phyloP scores from a whole-genome alignment of 495 filamentous ascomycete genomes.

The Neurospora hispaniola region DNA sequence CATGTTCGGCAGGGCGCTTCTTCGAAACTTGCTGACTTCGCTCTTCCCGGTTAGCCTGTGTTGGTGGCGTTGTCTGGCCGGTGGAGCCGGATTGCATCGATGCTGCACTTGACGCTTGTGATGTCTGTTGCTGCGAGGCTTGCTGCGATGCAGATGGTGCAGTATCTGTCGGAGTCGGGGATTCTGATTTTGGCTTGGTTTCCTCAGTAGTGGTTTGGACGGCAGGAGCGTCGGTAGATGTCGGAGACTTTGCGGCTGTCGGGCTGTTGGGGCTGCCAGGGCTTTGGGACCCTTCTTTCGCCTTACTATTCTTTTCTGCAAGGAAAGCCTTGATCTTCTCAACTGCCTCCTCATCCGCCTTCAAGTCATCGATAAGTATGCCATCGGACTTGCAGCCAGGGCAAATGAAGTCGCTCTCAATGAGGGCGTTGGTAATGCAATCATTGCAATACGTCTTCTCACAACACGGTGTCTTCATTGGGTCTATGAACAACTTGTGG shows the following conservation, averaged over 20 bases:
- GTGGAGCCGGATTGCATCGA: not conserved
- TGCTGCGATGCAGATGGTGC: constrained; percentile 8
- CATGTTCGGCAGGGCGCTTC: constrained; percentile 75
- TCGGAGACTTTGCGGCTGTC: constrained; percentile 19
- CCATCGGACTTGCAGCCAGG: constrained; percentile 83
- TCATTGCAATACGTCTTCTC: constrained; percentile 96
- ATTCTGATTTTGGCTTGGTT: constrained; percentile 24
- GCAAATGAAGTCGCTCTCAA: constrained; percentile 94
- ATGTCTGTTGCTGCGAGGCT: constrained; percentile 13
- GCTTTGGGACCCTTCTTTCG: constrained; percentile 32
- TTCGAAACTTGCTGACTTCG: constrained; percentile 36
- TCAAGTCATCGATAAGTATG: constrained; percentile 85
- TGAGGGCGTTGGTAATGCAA: constrained; percentile 94
- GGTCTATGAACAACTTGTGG: constrained; percentile 92
- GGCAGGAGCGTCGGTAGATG: constrained; percentile 11
- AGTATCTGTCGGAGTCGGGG: constrained; percentile 21
- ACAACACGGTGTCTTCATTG: constrained; percentile 97
- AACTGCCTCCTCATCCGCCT: constrained; percentile 63
- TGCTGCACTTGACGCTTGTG: not conserved
- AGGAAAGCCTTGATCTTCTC: constrained; percentile 72
- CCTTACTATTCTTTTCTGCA: constrained; percentile 53
- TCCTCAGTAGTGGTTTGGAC: constrained; percentile 13
- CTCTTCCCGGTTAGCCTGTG: constrained; percentile 1
- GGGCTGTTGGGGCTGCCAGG: constrained; percentile 15
- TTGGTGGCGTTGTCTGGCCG: constrained; percentile 1